Conservation (phyloP, 1,284 basidiomycete genomes). For the Erythrobasidium hasegawianum region DNA sequence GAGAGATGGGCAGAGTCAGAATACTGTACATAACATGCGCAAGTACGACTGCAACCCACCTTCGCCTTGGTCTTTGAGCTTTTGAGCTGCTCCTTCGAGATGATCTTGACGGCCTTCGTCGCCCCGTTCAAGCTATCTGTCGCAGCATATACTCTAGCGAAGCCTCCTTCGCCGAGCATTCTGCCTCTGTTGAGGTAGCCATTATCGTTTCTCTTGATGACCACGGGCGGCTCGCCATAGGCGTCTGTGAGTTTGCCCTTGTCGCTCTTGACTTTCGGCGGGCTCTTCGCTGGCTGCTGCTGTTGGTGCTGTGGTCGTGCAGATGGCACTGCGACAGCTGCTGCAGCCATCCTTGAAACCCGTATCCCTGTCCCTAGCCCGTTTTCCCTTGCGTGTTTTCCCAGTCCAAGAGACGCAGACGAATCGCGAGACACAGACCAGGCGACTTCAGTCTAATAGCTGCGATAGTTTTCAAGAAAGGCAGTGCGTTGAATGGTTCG, state of each 20-base stretch:
- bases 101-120: slow-evolving; percentile 52
- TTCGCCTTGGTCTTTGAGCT: slow-evolving; percentile 51
- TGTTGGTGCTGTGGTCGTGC: background rate
- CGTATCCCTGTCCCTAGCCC: too few relatives aligned
- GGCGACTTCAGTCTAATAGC: too few relatives aligned
- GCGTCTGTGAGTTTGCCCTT: slow-evolving; percentile 42
- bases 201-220: slow-evolving; percentile 39
- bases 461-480: too few relatives aligned
- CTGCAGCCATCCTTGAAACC: too few relatives aligned
- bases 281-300: slow-evolving; percentile 19
- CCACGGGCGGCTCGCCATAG: slow-evolving; percentile 41
- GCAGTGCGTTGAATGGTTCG: too few relatives aligned
- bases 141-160: slow-evolving; percentile 47
- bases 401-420: too few relatives aligned
- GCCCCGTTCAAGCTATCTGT: slow-evolving; percentile 44
- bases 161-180: slow-evolving; percentile 49
- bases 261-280: slow-evolving; percentile 32
- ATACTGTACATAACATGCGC: background rate
- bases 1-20: background rate
- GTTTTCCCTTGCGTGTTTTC: too few relatives aligned
- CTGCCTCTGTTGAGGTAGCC: slow-evolving; percentile 41
- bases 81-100: slow-evolving; percentile 51
- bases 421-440: too few relatives aligned
- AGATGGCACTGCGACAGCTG: too few relatives aligned
- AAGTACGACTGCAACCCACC: slow-evolving; percentile 24